A percentile compares a stretch with the other conserved stretches of the same genome.
Conservation (phyloP, 2,329 filamentous ascomycete species). For the Fusarium pseudonygamai region DNA sequence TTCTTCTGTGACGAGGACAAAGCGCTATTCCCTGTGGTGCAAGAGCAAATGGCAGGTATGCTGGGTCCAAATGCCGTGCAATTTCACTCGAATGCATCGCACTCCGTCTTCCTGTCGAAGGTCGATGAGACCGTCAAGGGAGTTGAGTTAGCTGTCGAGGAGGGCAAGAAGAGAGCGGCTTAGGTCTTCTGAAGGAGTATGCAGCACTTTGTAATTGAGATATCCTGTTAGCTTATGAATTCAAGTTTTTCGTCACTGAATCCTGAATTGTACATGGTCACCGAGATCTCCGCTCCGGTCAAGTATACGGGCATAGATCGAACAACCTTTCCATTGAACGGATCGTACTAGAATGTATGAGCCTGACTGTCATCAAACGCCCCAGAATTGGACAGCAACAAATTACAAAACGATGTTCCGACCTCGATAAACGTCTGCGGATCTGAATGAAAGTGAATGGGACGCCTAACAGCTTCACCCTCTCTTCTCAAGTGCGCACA, state of each 20-base stretch:
- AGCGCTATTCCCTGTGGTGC: conserved; percentile 31
- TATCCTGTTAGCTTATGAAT: neutral
- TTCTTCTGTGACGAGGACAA: conserved; percentile 40
- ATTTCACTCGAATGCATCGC: conserved; percentile 17
- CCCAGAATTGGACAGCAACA: rapidly evolving
- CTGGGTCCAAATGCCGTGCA: conserved; percentile 4
- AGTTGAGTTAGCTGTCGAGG: conserved; percentile 21
- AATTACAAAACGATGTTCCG: neutral
- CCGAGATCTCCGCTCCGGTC: rapidly evolving
- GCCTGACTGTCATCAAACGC: neutral
- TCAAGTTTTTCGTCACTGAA: neutral
- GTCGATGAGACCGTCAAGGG: conserved; percentile 25
- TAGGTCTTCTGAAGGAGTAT: rapidly evolving
- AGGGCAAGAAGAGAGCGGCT: conserved; percentile 1
- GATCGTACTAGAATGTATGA: neutral
- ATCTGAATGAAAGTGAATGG: neutral
- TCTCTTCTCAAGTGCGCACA: neutral
- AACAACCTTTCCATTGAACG: rapidly evolving
- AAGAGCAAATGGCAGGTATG: conserved; percentile 33
- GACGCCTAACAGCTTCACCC: neutral
- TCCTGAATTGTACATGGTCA: rapidly evolving
- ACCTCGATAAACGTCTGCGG: neutral
- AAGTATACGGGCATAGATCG: too few relatives aligned
- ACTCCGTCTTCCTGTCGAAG: conserved; percentile 27
- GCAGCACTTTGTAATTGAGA: neutral